These are phyloP conservation scores for Rhizopus delemar DNA, from an alignment of 371 early-diverging fungal species.

Conservation along the genomic window DNA sequence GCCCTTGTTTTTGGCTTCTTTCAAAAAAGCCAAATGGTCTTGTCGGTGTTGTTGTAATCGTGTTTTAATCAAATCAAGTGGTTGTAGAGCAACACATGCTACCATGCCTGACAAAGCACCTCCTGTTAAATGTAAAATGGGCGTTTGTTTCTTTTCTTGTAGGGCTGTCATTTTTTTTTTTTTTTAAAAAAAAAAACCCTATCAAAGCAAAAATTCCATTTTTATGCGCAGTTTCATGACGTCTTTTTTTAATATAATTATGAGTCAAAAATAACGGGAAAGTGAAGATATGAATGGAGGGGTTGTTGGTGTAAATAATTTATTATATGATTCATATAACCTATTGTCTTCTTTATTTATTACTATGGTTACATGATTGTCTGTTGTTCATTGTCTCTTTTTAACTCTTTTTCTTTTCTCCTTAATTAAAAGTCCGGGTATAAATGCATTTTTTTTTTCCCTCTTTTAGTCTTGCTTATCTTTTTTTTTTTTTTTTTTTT, in stretches of 20 bases:
- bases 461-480: not conserved
- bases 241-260: not conserved
- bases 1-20: slow-evolving; percentile 42
- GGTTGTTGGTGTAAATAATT: too few relatives aligned
- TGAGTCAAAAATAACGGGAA: not conserved
- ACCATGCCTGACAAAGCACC: slow-evolving; percentile 83
- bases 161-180: slow-evolving; percentile 10
- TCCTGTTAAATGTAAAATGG: slow-evolving; percentile 65
- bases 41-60: slow-evolving; percentile 75
- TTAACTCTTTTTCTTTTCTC: not conserved
- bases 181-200: slow-evolving; percentile 5
- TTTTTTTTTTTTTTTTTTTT: not conserved
- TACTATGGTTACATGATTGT: too few relatives aligned
- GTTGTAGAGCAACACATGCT: slow-evolving; percentile 86
- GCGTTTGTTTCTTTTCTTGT: slow-evolving; percentile 30
- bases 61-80: slow-evolving; percentile 90
- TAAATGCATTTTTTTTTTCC: not conserved
- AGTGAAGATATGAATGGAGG: not conserved
- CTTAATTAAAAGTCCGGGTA: not conserved
- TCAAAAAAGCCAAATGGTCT: slow-evolving; percentile 53
- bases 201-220: not conserved
- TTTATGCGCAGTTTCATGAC: slow-evolving; percentile 2
- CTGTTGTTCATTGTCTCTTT: too few relatives aligned
- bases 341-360: too few relatives aligned
- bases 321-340: too few relatives aligned